Evolutionary conservation across 176 grass and related monocot species (phyloP).

Genomic region (Triticum turgidum): DNA sequence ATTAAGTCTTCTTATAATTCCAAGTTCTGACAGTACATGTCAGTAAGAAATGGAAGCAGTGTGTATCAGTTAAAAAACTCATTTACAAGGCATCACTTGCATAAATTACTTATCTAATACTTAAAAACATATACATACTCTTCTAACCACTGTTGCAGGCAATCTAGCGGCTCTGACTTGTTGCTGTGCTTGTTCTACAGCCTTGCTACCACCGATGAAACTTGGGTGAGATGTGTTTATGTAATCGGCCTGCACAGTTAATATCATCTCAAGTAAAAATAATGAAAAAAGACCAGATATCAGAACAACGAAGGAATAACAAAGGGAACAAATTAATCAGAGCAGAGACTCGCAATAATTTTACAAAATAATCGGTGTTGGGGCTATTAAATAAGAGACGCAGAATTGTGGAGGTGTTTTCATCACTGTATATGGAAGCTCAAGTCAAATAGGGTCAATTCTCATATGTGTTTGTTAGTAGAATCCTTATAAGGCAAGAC

Average conservation of each 20-base stretch:
- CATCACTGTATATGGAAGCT: not conserved
- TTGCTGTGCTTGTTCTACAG: constrained; percentile 86
- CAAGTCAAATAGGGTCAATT: not conserved
- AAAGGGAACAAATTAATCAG: not conserved
- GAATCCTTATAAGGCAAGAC: not conserved
- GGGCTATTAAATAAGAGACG: not conserved
- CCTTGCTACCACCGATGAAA: constrained; percentile 96
- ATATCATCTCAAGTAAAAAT: constrained; percentile 27
- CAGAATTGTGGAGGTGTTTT: not conserved
- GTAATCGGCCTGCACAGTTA: constrained; percentile 85
- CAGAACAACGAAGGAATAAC: constrained; percentile 10
- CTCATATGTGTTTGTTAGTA: not conserved
- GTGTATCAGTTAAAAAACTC: not conserved
- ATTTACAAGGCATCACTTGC: not conserved
- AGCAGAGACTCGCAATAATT: not conserved
- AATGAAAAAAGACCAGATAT: constrained; percentile 4
- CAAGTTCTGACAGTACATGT: not conserved
- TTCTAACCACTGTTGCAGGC: constrained; percentile 52
- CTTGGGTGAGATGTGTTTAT: constrained; percentile 97
- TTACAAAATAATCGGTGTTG: not conserved
- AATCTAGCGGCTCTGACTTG: constrained; percentile 75
- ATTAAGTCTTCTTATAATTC: not conserved
- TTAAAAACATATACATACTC: constrained; percentile 46
- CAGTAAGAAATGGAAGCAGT: constrained; percentile 9
- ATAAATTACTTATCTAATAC: not conserved